These are phyloP conservation scores for Agrocybe pediades DNA, from an alignment of 768 basidiomycete species.

Conservation along the genomic window DNA sequence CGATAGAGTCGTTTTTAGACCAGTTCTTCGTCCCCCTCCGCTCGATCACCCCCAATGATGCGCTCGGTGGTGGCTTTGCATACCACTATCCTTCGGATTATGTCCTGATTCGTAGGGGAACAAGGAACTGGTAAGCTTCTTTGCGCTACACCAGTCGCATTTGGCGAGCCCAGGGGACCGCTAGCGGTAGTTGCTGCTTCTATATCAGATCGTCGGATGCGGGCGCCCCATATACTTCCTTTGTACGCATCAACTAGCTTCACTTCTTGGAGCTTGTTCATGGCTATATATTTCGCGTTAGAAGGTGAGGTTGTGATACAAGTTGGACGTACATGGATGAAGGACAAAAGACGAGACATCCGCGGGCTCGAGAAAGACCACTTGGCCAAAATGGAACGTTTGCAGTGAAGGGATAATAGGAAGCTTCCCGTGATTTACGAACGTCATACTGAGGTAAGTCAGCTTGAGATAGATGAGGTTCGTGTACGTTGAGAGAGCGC, in stretches of 20 bases:
- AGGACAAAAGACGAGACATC: constrained; percentile 36
- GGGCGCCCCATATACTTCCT: constrained; percentile 60
- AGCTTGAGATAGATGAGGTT: constrained; percentile 46
- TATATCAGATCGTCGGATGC: constrained; percentile 50
- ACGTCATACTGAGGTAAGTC: constrained; percentile 39
- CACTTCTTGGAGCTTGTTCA: constrained; percentile 31
- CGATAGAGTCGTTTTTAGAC: neutral
- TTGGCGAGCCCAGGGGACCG: neutral
- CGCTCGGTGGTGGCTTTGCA: constrained; percentile 56
- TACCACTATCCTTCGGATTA: constrained; percentile 39
- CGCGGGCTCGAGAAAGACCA: constrained; percentile 44
- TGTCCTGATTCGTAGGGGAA: constrained; percentile 22
- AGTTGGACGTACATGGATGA: constrained; percentile 11
- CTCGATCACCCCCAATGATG: constrained; percentile 55
- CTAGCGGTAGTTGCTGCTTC: constrained; percentile 28
- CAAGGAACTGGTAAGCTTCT: too few relatives aligned
- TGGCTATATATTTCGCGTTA: constrained; percentile 6
- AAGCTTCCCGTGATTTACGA: constrained; percentile 19
- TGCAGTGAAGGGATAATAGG: constrained; percentile 39
- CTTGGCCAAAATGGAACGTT: constrained; percentile 51
- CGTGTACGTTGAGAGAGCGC: constrained; percentile 41
- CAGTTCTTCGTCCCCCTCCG: constrained; percentile 15
- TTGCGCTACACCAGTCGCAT: constrained; percentile 4
- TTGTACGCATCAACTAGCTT: constrained; percentile 55
- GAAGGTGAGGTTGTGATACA: neutral